Evolutionary conservation across 2,329 filamentous ascomycete genomes (phyloP).

Genomic region (Exophiala alcalophila): DNA sequence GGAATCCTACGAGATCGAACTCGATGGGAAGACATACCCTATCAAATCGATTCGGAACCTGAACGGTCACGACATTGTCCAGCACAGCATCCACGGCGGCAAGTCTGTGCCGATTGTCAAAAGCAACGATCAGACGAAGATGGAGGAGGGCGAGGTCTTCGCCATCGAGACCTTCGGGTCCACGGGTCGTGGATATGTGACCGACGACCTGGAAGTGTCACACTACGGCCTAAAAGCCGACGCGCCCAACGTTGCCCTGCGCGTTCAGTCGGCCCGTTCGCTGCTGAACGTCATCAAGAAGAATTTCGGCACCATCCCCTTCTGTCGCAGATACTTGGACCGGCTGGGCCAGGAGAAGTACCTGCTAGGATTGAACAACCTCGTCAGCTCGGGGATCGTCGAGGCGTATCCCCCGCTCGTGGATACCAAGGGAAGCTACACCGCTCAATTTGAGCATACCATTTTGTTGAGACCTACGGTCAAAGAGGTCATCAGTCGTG

Average conservation of each 20-base stretch:
- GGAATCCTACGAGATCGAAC: conserved; percentile 88
- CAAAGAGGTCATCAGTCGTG: conserved; percentile 83
- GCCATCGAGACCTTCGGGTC: conserved; percentile 95
- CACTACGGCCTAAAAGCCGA: conserved; percentile 79
- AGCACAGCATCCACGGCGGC: conserved; percentile 84
- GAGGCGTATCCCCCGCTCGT: conserved; percentile 86
- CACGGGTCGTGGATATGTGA: conserved; percentile 83
- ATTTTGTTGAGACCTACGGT: conserved; percentile 74
- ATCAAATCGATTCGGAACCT: conserved; percentile 84
- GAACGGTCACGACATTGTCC: conserved; percentile 85
- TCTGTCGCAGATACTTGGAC: conserved; percentile 86
- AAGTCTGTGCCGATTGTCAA: conserved; percentile 96
- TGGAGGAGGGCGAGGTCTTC: conserved; percentile 95
- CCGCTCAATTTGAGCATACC: conserved; percentile 89
- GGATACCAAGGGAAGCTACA: conserved; percentile 92
- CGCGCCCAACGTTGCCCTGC: conserved; percentile 70
- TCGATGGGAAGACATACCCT: conserved; percentile 72
- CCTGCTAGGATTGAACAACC: conserved; percentile 80
- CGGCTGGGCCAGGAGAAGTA: conserved; percentile 94
- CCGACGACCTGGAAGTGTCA: conserved; percentile 82
- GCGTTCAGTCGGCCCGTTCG: conserved; percentile 77
- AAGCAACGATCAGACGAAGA: conserved; percentile 82
- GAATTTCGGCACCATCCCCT: conserved; percentile 91
- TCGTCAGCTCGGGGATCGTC: conserved; percentile 78
- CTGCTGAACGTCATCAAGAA: conserved; percentile 88